Evolutionary conservation across 208 protist genomes (phyloP).

Genomic region (Leptomonas seymouri): DNA sequence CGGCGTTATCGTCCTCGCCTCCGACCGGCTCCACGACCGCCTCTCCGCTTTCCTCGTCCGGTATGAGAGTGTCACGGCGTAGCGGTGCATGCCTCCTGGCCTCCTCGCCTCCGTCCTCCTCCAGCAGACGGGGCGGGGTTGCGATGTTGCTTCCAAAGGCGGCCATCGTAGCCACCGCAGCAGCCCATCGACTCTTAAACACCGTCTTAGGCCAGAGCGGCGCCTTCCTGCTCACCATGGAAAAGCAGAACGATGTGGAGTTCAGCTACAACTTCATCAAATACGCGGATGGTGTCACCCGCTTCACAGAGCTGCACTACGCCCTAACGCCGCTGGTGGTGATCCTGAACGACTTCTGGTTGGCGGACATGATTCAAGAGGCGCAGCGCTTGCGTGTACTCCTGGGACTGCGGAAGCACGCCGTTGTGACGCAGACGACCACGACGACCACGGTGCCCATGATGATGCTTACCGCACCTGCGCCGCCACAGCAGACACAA

Average conservation of each 20-base stretch:
- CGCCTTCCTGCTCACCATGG: conserved; percentile 27
- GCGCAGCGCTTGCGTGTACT: conserved; percentile 35
- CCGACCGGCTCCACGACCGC: not conserved
- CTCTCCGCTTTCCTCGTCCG: not conserved
- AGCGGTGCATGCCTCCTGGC: not conserved
- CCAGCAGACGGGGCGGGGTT: not conserved
- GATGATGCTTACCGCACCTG: conserved; percentile 14
- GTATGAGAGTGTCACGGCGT: not conserved
- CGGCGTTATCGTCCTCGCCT: not conserved
- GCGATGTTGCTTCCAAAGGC: conserved; percentile 8
- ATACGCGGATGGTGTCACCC: conserved; percentile 64
- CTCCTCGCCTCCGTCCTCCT: not conserved
- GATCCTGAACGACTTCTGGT: conserved; percentile 54
- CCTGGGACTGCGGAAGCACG: conserved; percentile 23
- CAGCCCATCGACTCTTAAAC: conserved; percentile 12
- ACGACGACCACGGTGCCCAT: conserved; percentile 27
- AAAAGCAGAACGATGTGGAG: conserved; percentile 35
- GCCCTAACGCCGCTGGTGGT: conserved; percentile 60
- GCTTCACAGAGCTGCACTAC: conserved; percentile 57
- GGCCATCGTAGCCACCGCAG: conserved; percentile 7
- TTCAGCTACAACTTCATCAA: conserved; percentile 45
- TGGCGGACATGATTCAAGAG: conserved; percentile 56
- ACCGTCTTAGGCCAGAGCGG: conserved; percentile 29
- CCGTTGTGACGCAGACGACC: conserved; percentile 19
- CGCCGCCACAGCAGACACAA: conserved; percentile 3